Conservation (phyloP, 108 stramenopile genomes). For the Nitzschia sp. region DNA sequence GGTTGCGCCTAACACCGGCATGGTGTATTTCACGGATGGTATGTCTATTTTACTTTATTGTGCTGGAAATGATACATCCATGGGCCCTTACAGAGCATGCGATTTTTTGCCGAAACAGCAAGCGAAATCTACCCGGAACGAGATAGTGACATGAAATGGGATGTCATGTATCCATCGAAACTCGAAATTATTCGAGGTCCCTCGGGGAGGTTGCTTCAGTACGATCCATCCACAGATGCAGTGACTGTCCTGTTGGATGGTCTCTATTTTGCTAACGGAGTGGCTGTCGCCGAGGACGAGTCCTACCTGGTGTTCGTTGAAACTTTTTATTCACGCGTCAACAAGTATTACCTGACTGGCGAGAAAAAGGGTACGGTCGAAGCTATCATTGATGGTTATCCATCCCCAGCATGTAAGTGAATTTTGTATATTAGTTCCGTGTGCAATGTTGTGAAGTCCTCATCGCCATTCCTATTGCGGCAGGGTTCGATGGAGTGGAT, state of each 20-base stretch:
- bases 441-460: neutral
- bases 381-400: slow-evolving; percentile 33
- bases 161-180: slow-evolving; percentile 67
- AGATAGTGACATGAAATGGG: slow-evolving; percentile 37
- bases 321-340: slow-evolving; percentile 48
- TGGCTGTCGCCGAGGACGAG: slow-evolving; percentile 62
- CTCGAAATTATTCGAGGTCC: slow-evolving; percentile 53
- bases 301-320: slow-evolving; percentile 49
- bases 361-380: slow-evolving; percentile 46
- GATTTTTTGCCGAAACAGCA: slow-evolving; percentile 29
- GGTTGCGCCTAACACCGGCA: slow-evolving; percentile 60
- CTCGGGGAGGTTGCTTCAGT: slow-evolving; percentile 64
- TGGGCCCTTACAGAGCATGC: too few relatives aligned
- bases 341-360: slow-evolving; percentile 56
- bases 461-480: neutral
- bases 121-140: slow-evolving; percentile 36
- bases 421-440: neutral
- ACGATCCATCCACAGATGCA: slow-evolving; percentile 64
- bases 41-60: neutral
- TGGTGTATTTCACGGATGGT: slow-evolving; percentile 74
- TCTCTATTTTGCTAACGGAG: slow-evolving; percentile 69
- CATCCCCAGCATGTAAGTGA: slow-evolving; percentile 24
- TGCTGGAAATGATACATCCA: too few relatives aligned
- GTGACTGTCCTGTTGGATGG: slow-evolving; percentile 51
- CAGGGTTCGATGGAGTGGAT: slow-evolving; percentile 58